Conservation (phyloP, 164 flowering plant species). For the Chimonanthus salicifolius region DNA sequence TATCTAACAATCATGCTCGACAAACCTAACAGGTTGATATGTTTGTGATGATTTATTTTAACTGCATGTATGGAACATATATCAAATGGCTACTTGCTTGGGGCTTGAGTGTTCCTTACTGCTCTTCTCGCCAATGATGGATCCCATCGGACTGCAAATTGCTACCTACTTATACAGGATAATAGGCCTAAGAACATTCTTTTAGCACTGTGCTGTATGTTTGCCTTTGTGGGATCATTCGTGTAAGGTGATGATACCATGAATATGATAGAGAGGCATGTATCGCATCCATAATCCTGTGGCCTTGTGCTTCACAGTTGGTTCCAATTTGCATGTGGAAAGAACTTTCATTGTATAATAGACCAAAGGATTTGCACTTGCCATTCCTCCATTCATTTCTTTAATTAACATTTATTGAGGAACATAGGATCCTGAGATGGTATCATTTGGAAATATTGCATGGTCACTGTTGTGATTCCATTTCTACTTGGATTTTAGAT, state of each 20-base stretch:
- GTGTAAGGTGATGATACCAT: not conserved
- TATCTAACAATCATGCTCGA: too few relatives aligned
- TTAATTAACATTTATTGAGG: not conserved
- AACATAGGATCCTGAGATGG: not conserved
- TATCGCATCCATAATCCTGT: not conserved
- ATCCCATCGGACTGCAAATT: not conserved
- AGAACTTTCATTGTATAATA: not conserved
- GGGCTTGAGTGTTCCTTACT: too few relatives aligned
- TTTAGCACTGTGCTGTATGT: not conserved
- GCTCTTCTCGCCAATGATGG: too few relatives aligned
- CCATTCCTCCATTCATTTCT: not conserved
- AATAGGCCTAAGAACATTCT: not conserved
- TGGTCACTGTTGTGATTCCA: not conserved
- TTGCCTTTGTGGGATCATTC: not conserved
- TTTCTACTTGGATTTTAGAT: not conserved
- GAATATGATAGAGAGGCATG: not conserved
- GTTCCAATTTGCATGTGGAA: not conserved
- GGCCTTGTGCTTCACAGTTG: not conserved
- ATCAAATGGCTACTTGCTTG: too few relatives aligned
- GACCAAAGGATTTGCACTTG: not conserved
- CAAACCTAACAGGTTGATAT: too few relatives aligned
- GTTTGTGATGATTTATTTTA: too few relatives aligned
- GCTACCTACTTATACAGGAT: not conserved
- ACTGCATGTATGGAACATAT: too few relatives aligned
- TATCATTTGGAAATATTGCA: not conserved